These are phyloP conservation scores for Stenocarpella maydis DNA, from an alignment of 2,329 filamentous ascomycete genomes.

Conservation along the genomic window DNA sequence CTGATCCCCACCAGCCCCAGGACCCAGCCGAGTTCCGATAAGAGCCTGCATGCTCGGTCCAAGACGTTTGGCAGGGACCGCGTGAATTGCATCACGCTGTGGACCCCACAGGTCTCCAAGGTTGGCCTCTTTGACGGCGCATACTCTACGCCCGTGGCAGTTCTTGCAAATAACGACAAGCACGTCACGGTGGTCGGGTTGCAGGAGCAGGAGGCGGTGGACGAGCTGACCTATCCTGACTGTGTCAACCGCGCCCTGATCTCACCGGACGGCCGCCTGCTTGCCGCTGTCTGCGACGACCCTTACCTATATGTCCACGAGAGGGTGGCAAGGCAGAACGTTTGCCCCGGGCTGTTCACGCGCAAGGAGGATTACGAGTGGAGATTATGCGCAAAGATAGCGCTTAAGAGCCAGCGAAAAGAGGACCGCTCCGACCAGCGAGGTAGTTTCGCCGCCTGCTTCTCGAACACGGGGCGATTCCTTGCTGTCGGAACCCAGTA, in stretches of 20 bases:
- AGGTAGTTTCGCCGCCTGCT: constrained; percentile 81
- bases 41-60: constrained; percentile 58
- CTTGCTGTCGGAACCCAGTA: constrained; percentile 83
- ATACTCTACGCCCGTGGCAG: constrained; percentile 66
- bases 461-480: constrained; percentile 75
- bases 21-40: constrained; percentile 45
- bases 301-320: constrained; percentile 86
- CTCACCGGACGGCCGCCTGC: constrained; percentile 82
- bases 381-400: constrained; percentile 59
- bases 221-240: constrained; percentile 78
- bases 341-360: constrained; percentile 38
- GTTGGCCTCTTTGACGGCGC: constrained; percentile 44
- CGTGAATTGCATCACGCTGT: constrained; percentile 73
- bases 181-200: constrained; percentile 87
- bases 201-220: constrained; percentile 68
- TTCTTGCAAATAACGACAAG: constrained; percentile 90
- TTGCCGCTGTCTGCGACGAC: constrained; percentile 88
- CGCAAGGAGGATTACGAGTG: constrained; percentile 55
- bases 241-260: constrained; percentile 95
- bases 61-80: constrained; percentile 65
- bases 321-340: constrained; percentile 52
- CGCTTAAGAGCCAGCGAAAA: constrained; percentile 65
- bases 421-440: constrained; percentile 63
- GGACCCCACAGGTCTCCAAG: constrained; percentile 58
- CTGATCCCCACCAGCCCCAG: constrained; percentile 38